Evolutionary conservation across 495 filamentous ascomycete genomes (phyloP), one percentile per base, ranked within the genome.

Genomic region (Apiosordaria backusii): DNA sequence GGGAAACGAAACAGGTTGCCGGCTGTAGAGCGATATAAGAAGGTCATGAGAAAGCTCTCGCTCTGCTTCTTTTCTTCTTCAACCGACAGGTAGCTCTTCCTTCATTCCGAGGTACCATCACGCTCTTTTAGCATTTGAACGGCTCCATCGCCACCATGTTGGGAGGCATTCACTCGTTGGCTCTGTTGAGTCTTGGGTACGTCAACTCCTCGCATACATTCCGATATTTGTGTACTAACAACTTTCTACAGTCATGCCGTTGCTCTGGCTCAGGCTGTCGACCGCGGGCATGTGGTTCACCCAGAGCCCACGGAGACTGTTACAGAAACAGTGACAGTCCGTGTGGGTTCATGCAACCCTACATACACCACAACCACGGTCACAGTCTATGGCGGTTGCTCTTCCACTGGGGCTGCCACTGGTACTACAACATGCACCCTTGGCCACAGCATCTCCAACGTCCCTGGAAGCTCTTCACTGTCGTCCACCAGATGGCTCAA

Each of bases 101-200:
- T 19, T 22, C 21, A 23, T 27, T 7, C 2, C 45, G 50, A 40
- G 10, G 24, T 26, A 22, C 18, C 45, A 18, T 9, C 29, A 60
- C 63, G 19, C 24, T 65, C 58, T 50, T 60, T 63, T 61, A 23
- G 13, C 52, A 35, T 26, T 6, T 19, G 61, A 50, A 52, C 40
- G 4, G 26, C 21, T 40, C 23, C n/a, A 1, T 16, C 26, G 6
- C 50, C 55, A 55, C 54, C 52, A 69, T 69, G 66, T 40, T 26
- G n/a, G 52, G 40, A 27, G n/a, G 3, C 1, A 7, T 55, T 63
- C 67, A 35, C 35, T 45, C 55, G 21, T 50, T 66, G 55, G 61
- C 64, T 61, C 61, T 69, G 2, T n/a, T 69, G 54, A 60, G 67
- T 21, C 35, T 69, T 22, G 27, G 67, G 67, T 66, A 65, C 7